Evolutionary conservation across 2,329 filamentous ascomycete species (phyloP).

Genomic region (Sporothrix pallida): DNA sequence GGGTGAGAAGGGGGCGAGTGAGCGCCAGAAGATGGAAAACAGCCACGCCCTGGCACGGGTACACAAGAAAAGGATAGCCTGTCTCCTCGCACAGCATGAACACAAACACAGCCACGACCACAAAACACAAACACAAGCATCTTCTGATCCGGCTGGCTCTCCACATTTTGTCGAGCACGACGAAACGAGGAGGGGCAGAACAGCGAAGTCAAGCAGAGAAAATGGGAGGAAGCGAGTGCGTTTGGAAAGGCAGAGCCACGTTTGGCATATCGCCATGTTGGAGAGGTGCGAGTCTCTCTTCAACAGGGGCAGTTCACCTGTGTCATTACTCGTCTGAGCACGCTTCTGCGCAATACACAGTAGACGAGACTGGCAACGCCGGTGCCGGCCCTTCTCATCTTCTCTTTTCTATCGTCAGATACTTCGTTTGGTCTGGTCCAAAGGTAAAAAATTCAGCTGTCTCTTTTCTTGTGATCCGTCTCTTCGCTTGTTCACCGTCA

Average conservation of each 20-base stretch:
- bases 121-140: constrained; percentile 30
- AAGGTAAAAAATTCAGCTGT: not conserved
- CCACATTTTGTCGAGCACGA: constrained; percentile 24
- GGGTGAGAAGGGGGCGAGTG: not conserved
- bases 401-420: not conserved
- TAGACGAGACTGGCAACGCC: not conserved
- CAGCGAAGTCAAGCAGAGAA: not conserved
- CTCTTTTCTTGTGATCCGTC: constrained; percentile 18
- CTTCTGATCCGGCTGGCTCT: constrained; percentile 17
- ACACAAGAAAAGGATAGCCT: constrained; percentile 13
- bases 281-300: too few species aligned
- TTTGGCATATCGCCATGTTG: not conserved
- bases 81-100: constrained; percentile 36
- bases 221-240: not conserved
- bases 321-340: not conserved
- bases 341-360: not conserved
- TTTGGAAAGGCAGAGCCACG: not conserved
- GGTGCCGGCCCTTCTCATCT: not conserved
- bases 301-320: not conserved
- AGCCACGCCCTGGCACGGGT: constrained; percentile 8
- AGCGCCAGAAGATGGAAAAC: not conserved
- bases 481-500: constrained; percentile 4
- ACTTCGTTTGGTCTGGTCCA: not conserved
- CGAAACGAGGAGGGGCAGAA: constrained; percentile 15
- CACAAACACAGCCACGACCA: constrained; percentile 28